Evolutionary conservation across 306 rosid species (phyloP).

Genomic region (Castanopsis chinensis): DNA sequence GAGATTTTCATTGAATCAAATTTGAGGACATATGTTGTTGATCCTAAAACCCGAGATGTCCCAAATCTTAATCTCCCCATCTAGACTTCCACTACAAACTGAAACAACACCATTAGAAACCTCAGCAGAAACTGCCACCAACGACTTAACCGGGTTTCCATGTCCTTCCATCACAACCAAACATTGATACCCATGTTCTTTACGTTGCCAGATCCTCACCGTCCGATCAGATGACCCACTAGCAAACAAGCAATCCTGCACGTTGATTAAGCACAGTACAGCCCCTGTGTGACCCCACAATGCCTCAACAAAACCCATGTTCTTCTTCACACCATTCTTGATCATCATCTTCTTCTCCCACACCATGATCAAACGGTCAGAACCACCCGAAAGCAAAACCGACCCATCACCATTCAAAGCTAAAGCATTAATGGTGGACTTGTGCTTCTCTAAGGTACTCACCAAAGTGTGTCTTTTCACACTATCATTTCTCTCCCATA

Average conservation of each 20-base stretch:
- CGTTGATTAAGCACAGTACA: constrained; percentile 40
- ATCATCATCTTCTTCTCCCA: constrained; percentile 34
- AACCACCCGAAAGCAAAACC: constrained; percentile 41
- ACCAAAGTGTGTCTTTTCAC: constrained; percentile 26
- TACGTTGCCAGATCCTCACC: constrained; percentile 59
- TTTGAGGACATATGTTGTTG: background rate
- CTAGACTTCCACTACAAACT: constrained; percentile 54
- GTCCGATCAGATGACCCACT: constrained; percentile 65
- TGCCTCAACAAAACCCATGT: constrained; percentile 27
- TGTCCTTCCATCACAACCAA: constrained; percentile 50
- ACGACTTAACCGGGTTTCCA: constrained; percentile 55
- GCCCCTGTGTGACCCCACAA: constrained; percentile 52
- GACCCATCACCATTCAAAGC: constrained; percentile 30
- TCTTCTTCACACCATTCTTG: background rate
- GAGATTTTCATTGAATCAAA: background rate
- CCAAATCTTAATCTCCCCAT: constrained; percentile 59
- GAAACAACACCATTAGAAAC: constrained; percentile 26
- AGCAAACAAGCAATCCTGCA: constrained; percentile 31
- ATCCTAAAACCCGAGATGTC: constrained; percentile 18
- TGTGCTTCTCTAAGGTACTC: constrained; percentile 25
- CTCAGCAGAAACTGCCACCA: constrained; percentile 24
- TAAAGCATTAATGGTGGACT: constrained; percentile 37
- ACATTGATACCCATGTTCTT: constrained; percentile 21
- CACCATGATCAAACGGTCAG: constrained; percentile 32
- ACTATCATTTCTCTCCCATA: constrained; percentile 48